A percentile compares a stretch with the other conserved stretches of the same genome.
Evolutionary conservation across 768 basidiomycete species (phyloP).

Genomic region (Boletus edulis): DNA sequence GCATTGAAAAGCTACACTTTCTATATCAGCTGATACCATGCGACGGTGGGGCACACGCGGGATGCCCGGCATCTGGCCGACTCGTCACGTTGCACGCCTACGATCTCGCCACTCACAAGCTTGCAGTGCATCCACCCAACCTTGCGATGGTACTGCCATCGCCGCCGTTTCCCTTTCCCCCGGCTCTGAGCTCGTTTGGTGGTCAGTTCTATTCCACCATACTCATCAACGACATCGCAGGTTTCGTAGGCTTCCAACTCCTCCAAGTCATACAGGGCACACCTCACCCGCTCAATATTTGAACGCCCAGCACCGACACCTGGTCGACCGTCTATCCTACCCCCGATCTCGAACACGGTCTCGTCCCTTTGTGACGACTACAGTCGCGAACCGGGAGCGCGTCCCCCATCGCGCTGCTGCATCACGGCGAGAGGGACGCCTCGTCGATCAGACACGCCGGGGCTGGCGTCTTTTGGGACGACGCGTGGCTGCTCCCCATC

Average conservation of each 20-base stretch:
- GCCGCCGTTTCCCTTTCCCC: slow-evolving; percentile 20
- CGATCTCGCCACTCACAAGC: slow-evolving; percentile 22
- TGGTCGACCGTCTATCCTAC: slow-evolving; percentile 26
- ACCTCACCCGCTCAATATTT: slow-evolving; percentile 33
- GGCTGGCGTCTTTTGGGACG: too few species aligned
- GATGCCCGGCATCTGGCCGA: slow-evolving; percentile 31
- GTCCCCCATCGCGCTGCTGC: not conserved
- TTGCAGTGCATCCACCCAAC: slow-evolving; percentile 37
- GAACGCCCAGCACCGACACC: slow-evolving; percentile 21
- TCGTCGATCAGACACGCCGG: too few species aligned
- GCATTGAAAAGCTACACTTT: slow-evolving; percentile 30
- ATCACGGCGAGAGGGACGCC: too few species aligned
- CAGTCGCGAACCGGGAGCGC: not conserved
- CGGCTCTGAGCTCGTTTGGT: slow-evolving; percentile 29
- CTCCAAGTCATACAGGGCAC: slow-evolving; percentile 4
- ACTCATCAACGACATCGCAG: slow-evolving; percentile 7
- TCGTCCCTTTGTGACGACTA: too few species aligned
- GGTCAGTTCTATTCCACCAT: slow-evolving; percentile 6
- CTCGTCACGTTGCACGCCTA: slow-evolving; percentile 24
- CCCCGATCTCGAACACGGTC: slow-evolving; percentile 16
- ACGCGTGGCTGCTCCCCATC: too few species aligned
- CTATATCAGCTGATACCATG: not conserved
- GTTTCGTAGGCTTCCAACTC: slow-evolving; percentile 31
- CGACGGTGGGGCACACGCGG: slow-evolving; percentile 34
- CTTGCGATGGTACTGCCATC: slow-evolving; percentile 41